Conservation (phyloP, 768 basidiomycete species). For the Trametopsis cervina region DNA sequence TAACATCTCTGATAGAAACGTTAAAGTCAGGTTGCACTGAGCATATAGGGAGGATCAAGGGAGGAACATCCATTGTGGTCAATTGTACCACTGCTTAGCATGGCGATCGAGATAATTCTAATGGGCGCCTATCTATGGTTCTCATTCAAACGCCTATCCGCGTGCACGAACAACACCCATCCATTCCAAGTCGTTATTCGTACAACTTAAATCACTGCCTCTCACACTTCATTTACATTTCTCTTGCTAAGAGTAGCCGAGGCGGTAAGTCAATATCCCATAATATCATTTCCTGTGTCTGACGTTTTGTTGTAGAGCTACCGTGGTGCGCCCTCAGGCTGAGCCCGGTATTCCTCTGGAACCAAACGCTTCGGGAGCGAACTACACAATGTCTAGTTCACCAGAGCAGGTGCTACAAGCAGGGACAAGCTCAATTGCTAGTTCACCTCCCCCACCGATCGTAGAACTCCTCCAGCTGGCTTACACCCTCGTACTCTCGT, state of each 20-base stretch:
- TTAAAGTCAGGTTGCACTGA: conserved; percentile 57
- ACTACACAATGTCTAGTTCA: background rate
- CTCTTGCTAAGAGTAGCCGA: no score
- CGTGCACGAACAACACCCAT: background rate
- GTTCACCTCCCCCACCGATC: conserved; percentile 7
- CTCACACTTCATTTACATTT: no score
- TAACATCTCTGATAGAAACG: conserved; percentile 56
- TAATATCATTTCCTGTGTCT: no score
- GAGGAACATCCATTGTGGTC: conserved; percentile 3
- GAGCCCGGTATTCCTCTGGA: no score
- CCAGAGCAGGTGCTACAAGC: background rate
- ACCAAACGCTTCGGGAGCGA: no score
- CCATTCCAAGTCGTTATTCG: background rate
- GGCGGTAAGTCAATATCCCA: no score
- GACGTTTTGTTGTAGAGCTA: no score
- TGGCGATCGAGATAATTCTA: background rate
- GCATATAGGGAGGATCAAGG: conserved; percentile 38
- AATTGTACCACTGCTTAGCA: no score
- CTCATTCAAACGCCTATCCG: no score
- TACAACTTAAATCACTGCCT: background rate
- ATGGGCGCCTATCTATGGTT: background rate
- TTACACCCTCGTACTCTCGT: background rate
- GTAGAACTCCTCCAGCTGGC: conserved; percentile 5
- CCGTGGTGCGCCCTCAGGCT: no score
- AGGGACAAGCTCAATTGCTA: background rate